Base-by-base conservation (phyloP, 805 yeast species). In the Trichomonascus vanleenenianus region DNA sequence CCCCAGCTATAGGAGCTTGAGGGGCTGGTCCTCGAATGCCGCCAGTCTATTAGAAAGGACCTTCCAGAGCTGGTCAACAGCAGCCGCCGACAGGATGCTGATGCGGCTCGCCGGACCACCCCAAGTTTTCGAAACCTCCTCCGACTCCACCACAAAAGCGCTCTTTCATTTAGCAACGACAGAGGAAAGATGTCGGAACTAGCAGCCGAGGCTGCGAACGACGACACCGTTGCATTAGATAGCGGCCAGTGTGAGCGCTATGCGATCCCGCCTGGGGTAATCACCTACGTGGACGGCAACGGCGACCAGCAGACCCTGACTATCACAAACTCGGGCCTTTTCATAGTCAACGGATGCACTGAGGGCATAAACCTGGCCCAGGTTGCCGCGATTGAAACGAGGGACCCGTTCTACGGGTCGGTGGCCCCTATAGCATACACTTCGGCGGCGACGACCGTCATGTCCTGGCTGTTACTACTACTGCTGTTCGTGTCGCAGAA, bases 381-480 rank as follows among this genome's bases (percentile, higher is more conserved):
- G n/a, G 25, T 18, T 30, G 36, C 42, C 15, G 34, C 33, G 9
- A 4, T 31, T 27, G 22, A 11, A 18, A 25, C 42, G 32, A 10
- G 47, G 32, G 49, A 51, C 32, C 62, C 65, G 25, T 63, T 63
- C 43, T 57, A 57, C 46, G 63, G 65, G 7, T 51, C 59, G 3
- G 56, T 55, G 15, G 48, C 59, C 4, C 67, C 67, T n/a, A 56
- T 62, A 10, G 57, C 61, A 2, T 63, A 54, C 45, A 52, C 63
- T 2, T 41, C 63, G 20, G 47, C 65, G 3, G 66, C 62, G 6
- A 53, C 58, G 12, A 56, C 63, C 3, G 63, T 59, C 6, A 72
- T 81, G 12, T 68, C 81, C 22, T 85, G 94, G 94, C 77, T 84
- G 78, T 66, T 85, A 20, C 63, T 81, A 42, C 49, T 83, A 14